Base-by-base conservation (phyloP, 1,284 basidiomycete genomes). In the Leccinum variabile region DNA sequence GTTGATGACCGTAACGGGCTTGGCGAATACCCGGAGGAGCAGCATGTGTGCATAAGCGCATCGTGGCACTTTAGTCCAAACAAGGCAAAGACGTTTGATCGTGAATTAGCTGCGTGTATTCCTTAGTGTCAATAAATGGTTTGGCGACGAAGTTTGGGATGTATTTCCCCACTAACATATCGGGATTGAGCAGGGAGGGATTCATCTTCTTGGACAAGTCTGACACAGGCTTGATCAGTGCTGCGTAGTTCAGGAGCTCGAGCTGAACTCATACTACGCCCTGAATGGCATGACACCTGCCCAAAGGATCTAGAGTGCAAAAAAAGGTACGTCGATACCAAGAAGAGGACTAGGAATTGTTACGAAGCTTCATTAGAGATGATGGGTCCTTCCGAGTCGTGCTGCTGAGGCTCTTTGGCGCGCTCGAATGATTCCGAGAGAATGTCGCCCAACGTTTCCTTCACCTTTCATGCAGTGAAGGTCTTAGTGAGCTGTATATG, bases 141-240 rank as follows among this genome's bases (percentile, higher is more conserved):
- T 92, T 89, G 67, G 97, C 97, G 68, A 98, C 89, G 69, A 99
- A 84, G 81, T 99, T 99, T 60, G 97, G 97, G 60, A 99, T 97
- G 79, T 99, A 99, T 78, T 94, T 95, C 67, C 90, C 92, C 62
- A 97, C 81, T 60, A 98, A 85, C 79, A 94, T 90, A 76, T 97
- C 95, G 56, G 93, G 95, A 78, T 97, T 93, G 73, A 97, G 85
- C 69, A 95, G 88, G 41, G 86, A 84, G 2, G 94, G 84, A 73
- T 97, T 94, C 78, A 99, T 95, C 81, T 98, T 98, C 87, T 98
- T 98, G 57, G 95, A 97, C 22, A 99, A 83, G 78, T 98, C 96
- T 93, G 62, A n/a, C 18, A 32, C 65, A 35, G 13, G 18, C 16
- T 66, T 66, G 66, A 69, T 74, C 33, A 76, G 53, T n/a, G n/a